Base-by-base conservation (phyloP, 2,329 filamentous ascomycete species). In the Didymella segeticola region DNA sequence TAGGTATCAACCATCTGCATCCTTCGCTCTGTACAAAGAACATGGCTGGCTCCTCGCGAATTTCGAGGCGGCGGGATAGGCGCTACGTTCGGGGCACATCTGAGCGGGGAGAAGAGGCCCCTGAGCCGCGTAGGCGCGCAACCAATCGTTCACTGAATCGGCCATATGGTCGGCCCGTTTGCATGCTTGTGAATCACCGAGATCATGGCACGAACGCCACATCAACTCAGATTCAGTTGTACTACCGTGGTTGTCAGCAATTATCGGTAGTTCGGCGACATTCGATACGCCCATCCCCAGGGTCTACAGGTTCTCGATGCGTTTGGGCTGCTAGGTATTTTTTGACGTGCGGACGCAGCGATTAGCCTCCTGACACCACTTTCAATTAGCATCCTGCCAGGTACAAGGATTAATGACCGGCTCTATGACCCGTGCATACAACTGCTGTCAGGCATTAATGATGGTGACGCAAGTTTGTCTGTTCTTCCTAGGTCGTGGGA, bases 141-240 rank as follows among this genome's bases (percentile, higher is more conserved):
- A 41, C 46, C 46, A 48, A 48, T 48, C 19, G 29, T 33, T 48
- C 37, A 26, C 43, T 27, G 20, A 26, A 1, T 11, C 46, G 46
- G 46, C 36, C 19, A 33, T 26, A 26, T 27, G n/a, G 34, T 48
- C 46, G 46, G 46, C 14, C 46, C 46, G 36, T 41, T 27, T 34
- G 2, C 11, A 5, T 6, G 2, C 10, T 20, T n/a, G n/a, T 34
- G 22, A 27, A 41, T 48, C 27, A 27, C 36, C 46, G 46, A 48
- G 17, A 19, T 29, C 26, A 41, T 20, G 27, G 46, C 20, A 33
- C 41, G 36, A 48, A 48, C 36, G 46, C 36, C 46, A 17, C 36
- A 41, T 48, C 36, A n/a, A 17, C 8, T 6, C 27, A 38, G 23
- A 1, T 17, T 17, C 33, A 47, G 30, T 47, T n/a, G n/a, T n/a